These are phyloP conservation scores for Termitomyces sp. DNA, from an alignment of 768 basidiomycete species.

Conservation along the genomic window DNA sequence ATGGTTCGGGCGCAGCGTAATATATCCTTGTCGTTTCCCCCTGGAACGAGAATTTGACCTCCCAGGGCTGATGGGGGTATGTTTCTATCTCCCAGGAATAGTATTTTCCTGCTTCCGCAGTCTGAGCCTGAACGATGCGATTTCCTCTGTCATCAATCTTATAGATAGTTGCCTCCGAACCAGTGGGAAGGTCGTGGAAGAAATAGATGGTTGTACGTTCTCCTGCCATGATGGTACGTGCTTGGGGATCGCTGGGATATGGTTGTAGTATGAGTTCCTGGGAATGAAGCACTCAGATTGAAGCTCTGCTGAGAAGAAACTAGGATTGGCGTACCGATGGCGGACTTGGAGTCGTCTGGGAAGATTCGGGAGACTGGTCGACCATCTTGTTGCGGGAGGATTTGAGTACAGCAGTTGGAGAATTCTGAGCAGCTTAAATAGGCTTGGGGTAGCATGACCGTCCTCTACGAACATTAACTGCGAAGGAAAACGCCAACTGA, in stretches of 20 bases:
- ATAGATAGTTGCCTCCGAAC: neutral
- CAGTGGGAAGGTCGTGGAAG: neutral
- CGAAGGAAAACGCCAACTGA: neutral
- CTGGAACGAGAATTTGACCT: neutral
- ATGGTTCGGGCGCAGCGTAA: neutral
- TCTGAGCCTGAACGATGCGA: too few relatives aligned
- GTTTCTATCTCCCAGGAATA: neutral
- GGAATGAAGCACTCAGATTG: neutral
- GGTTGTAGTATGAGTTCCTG: neutral
- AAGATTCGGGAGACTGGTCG: neutral
- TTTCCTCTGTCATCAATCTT: neutral
- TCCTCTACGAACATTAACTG: neutral
- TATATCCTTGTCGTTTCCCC: neutral
- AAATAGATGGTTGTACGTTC: neutral
- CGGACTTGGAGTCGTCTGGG: neutral
- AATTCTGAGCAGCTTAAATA: neutral
- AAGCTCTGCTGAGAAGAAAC: neutral
- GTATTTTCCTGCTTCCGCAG: rapidly evolving
- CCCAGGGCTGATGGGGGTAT: constrained; percentile 7
- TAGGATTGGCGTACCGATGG: neutral
- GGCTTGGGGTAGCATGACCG: neutral
- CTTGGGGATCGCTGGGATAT: neutral
- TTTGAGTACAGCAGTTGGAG: neutral
- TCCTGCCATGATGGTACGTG: neutral
- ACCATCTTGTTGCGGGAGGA: neutral